Conservation (phyloP, 352 stramenopile species). For the Phytophthora kernoviae region DNA sequence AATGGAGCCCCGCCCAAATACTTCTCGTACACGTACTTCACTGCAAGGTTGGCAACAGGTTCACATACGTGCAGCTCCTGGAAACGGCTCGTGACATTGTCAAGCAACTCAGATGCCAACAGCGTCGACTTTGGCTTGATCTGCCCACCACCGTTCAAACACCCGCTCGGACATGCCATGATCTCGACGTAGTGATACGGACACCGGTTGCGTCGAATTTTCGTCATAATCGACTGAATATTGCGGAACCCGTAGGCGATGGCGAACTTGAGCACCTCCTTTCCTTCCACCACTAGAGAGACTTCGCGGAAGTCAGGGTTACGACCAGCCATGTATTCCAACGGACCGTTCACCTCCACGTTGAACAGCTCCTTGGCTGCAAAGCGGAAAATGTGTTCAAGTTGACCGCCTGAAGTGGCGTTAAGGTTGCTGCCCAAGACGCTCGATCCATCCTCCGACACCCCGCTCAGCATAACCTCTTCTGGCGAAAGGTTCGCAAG, state of each 20-base stretch:
- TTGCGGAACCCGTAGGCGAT: constrained; percentile 97
- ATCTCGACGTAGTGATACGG: constrained; percentile 98
- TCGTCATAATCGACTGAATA: constrained; percentile 95
- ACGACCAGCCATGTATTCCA: constrained; percentile 87
- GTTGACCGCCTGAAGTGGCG: constrained; percentile 85
- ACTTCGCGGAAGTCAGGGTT: constrained; percentile 92
- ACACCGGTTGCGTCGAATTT: constrained; percentile 90
- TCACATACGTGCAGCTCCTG: constrained; percentile 63
- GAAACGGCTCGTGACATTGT: constrained; percentile 71
- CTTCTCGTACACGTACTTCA: constrained; percentile 82
- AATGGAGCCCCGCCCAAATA: constrained; percentile 80
- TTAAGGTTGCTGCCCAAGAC: constrained; percentile 71
- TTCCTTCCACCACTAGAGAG: constrained; percentile 65
- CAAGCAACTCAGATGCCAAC: constrained; percentile 57
- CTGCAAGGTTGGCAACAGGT: constrained; percentile 71
- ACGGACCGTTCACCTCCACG: constrained; percentile 77
- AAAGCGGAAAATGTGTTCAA: constrained; percentile 93
- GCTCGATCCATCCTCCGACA: constrained; percentile 54
- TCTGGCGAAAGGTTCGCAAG: constrained; percentile 65
- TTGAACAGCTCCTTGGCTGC: constrained; percentile 91
- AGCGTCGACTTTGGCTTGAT: constrained; percentile 77
- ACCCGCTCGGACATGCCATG: constrained; percentile 98
- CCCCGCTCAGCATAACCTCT: constrained; percentile 73
- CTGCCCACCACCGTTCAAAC: constrained; percentile 97
- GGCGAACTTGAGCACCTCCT: constrained; percentile 93